These are phyloP conservation scores for Talaromyces proteolyticus DNA, from an alignment of 495 filamentous ascomycete genomes.

Conservation along the genomic window DNA sequence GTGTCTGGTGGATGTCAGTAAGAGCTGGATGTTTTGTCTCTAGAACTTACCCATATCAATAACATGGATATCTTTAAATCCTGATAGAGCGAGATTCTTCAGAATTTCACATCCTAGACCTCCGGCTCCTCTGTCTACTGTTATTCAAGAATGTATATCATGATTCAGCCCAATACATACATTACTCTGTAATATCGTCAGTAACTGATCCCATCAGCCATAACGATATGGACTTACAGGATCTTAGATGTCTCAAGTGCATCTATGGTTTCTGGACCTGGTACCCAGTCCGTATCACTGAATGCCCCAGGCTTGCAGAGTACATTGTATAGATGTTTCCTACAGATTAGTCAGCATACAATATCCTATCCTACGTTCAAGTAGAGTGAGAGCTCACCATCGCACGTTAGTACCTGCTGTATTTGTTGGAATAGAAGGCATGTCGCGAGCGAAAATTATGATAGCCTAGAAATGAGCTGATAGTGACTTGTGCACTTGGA, in stretches of 20 bases:
- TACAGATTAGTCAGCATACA: conserved; percentile 16
- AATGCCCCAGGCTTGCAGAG: conserved; percentile 72
- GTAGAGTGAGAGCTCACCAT: not conserved
- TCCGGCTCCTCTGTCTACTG: conserved; percentile 68
- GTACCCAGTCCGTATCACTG: conserved; percentile 62
- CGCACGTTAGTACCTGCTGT: not conserved
- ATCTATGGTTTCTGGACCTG: conserved; percentile 55
- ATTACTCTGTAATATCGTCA: conserved; percentile 34
- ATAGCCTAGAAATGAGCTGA: too few relatives aligned
- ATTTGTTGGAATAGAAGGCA: not conserved
- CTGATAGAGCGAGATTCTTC: conserved; percentile 92
- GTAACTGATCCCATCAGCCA: conserved; percentile 17
- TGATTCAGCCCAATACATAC: conserved; percentile 21
- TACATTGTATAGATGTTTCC: conserved; percentile 77
- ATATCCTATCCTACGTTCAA: not conserved
- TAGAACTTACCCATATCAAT: conserved; percentile 83
- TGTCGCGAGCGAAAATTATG: not conserved
- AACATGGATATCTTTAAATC: conserved; percentile 95
- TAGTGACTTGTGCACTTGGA: too few relatives aligned
- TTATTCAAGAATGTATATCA: conserved; percentile 14
- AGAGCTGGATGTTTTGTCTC: conserved; percentile 3
- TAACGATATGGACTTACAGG: conserved; percentile 44
- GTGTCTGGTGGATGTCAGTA: conserved; percentile 55
- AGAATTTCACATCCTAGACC: conserved; percentile 95
- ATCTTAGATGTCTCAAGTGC: conserved; percentile 62